phyloP scores from a whole-genome alignment of 768 basidiomycete genomes.

The Phlebiopsis gigantea region DNA sequence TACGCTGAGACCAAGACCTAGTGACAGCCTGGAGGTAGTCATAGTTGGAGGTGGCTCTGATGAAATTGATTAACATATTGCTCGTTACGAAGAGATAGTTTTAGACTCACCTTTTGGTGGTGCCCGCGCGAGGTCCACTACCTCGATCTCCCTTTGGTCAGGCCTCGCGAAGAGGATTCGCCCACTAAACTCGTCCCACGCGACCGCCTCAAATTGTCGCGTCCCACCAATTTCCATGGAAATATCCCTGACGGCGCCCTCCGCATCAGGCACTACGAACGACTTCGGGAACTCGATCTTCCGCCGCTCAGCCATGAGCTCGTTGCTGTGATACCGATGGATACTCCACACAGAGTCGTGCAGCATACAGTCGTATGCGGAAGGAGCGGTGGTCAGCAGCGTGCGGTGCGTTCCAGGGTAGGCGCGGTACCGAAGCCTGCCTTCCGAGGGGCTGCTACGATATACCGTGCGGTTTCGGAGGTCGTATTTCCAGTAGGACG shows the following conservation, averaged over 20 bases:
- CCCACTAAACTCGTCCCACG: slow-evolving; percentile 65
- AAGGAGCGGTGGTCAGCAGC: neutral
- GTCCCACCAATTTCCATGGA: slow-evolving; percentile 11
- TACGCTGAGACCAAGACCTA: neutral
- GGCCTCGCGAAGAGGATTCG: slow-evolving; percentile 48
- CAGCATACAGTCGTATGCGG: neutral
- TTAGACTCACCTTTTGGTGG: slow-evolving; percentile 28
- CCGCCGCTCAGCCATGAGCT: slow-evolving; percentile 2
- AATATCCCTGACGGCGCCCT: slow-evolving; percentile 8
- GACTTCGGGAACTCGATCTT: neutral
- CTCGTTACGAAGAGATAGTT: neutral
- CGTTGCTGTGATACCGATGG: slow-evolving; percentile 12
- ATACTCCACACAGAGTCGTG: neutral
- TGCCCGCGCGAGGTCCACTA: slow-evolving; percentile 44
- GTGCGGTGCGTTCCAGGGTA: neutral
- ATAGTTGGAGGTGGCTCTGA: neutral
- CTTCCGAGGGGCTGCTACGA: neutral
- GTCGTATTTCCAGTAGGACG: neutral
- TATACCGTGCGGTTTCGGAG: neutral
- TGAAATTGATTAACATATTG: neutral
- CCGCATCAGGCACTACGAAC: neutral
- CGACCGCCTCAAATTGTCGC: slow-evolving; percentile 38
- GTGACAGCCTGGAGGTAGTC: neutral
- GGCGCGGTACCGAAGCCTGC: no score
- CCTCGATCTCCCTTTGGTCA: slow-evolving; percentile 33